phyloP scores from a whole-genome alignment of 371 early-diverging fungal genomes.

The Funneliformis caledonium region DNA sequence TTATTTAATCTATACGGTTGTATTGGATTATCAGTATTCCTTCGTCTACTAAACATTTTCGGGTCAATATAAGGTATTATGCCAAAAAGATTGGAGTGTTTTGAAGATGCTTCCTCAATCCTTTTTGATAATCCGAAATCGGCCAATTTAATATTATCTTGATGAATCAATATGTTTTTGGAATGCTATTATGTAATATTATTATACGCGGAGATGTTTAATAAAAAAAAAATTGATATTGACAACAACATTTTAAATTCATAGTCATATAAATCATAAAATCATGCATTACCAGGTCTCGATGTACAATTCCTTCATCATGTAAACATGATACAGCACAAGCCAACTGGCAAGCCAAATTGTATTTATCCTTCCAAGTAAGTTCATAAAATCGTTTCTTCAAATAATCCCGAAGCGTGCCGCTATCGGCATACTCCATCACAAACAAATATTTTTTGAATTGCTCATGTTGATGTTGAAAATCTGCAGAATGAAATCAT shows the following conservation, averaged over 20 bases:
- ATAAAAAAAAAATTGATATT: no score
- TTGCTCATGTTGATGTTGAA: no score
- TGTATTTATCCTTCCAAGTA: not conserved
- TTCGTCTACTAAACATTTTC: not conserved
- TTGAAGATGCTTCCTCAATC: not conserved
- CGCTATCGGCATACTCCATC: not conserved
- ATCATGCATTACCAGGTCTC: not conserved
- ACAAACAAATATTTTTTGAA: not conserved
- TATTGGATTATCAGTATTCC: not conserved
- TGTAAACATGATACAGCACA: not conserved
- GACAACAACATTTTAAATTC: not conserved
- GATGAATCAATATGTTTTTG: not conserved
- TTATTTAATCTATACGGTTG: not conserved
- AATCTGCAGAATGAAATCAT: no score
- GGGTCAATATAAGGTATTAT: constrained; percentile 2
- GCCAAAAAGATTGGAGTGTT: not conserved
- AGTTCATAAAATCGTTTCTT: not conserved
- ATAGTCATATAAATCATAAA: not conserved
- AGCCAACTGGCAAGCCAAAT: not conserved
- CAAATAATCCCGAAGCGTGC: not conserved
- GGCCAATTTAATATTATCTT: not conserved
- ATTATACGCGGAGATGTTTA: not conserved
- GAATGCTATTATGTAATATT: not conserved
- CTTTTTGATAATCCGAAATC: constrained; percentile 9
- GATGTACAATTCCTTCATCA: not conserved